Evolutionary conservation across 768 basidiomycete genomes (phyloP).

Genomic region (Rhodotorula sphaerocarpa): DNA sequence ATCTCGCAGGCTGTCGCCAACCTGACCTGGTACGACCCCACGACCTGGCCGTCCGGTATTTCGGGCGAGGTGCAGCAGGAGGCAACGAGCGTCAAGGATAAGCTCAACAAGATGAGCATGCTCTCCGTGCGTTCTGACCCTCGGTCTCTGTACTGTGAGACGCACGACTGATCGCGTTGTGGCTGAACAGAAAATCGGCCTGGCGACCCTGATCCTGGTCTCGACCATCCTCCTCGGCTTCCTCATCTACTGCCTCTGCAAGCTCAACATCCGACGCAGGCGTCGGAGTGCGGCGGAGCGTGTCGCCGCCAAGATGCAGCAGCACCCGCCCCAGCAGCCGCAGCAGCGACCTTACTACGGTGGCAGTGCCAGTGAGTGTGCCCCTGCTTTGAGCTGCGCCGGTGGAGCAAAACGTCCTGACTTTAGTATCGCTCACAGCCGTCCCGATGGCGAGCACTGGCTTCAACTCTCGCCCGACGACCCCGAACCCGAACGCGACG

Average conservation of each 20-base stretch:
- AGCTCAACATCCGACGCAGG: not conserved
- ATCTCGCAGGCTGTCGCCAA: not conserved
- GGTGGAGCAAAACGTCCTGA: too few species aligned
- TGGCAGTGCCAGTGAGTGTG: not conserved
- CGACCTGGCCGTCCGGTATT: not conserved
- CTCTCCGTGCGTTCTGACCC: not conserved
- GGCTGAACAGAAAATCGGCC: slow-evolving; percentile 7
- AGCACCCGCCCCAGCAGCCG: not conserved
- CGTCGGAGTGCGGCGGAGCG: slow-evolving; percentile 6
- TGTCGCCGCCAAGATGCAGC: not conserved
- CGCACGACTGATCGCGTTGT: not conserved
- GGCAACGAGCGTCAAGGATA: not conserved
- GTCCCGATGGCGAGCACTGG: slow-evolving; percentile 2
- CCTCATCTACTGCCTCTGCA: slow-evolving; percentile 11
- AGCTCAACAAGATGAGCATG: not conserved
- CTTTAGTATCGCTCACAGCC: too few species aligned
- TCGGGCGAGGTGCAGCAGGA: not conserved
- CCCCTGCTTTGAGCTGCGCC: too few species aligned
- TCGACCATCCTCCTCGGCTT: not conserved
- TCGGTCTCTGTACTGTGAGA: not conserved
- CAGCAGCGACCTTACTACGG: not conserved
- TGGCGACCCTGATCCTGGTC: slow-evolving; percentile 2
- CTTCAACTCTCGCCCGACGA: not conserved
- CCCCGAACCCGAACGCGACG: not conserved
- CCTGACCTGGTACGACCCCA: not conserved